Base-by-base conservation (phyloP, 179 eudicot species). In the Nepenthes alata region DNA sequence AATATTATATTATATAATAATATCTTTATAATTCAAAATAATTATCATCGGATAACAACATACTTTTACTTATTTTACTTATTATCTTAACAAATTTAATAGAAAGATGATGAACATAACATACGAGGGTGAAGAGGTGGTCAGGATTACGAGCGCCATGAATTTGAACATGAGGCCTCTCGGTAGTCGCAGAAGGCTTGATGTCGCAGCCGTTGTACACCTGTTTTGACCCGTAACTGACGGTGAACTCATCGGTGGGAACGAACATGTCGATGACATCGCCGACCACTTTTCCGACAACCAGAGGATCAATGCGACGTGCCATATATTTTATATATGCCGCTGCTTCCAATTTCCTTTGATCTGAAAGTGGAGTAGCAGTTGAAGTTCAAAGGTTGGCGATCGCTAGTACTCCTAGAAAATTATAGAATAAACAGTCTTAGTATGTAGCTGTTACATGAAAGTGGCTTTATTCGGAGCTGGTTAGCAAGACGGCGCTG, bases 191-290 rank as follows among this genome's bases (percentile, higher is more conserved):
- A 4, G 77, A 74, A 8, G 73, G 77, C 38, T 69, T 74, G 55
- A 74, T 74, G 4, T 74, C 60, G 39, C 77, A 74, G 4, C 77
- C 77, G 53, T 74, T 74, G 11, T 64, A 37, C 8, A 69, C 64
- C 37, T 74, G 73, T 35, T 65, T 69, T 12, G 63, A 11, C 14
- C 67, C 65, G 57, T 68, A 74, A 10, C 61, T 48, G 8, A 74
- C 77, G 0, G 55, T 11, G n/a, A 74, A 11, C 49, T 69, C 73
- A 0, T 11, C 70, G 52, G 47, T 14, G 0, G 77, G 81, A 4
- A 62, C 73, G 39, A 73, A 80, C 75, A 69, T 68, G 11, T 80
- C 81, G 6, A 80, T 57, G 4, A 77, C 84, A 14, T 80, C 84
- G 0, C 75, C 84, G 36, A 80, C 70, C 53, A 80, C 84, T 35